These are phyloP conservation scores for Tanacetum coccineum DNA, from an alignment of 129 eudicot species.

Conservation along the genomic window DNA sequence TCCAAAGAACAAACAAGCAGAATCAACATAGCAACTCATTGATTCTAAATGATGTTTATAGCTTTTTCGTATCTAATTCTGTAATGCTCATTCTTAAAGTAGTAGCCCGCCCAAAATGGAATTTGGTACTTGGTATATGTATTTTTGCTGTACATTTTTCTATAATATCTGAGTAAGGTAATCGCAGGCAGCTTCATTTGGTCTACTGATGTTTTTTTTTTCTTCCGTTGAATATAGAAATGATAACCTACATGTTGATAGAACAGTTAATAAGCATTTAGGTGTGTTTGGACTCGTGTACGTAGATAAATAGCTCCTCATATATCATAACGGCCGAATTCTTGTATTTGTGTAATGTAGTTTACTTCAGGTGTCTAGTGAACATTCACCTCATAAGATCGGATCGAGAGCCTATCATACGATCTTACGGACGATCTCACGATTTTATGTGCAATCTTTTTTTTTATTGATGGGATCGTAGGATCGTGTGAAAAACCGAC, in stretches of 20 bases:
- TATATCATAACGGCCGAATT: too few relatives aligned
- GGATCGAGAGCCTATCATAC: too few relatives aligned
- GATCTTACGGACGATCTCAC: too few relatives aligned
- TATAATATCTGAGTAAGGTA: conserved; percentile 12
- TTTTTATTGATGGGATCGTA: too few relatives aligned
- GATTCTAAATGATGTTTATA: conserved; percentile 15
- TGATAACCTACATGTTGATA: too few relatives aligned
- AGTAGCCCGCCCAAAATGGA: neutral
- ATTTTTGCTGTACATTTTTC: conserved; percentile 19
- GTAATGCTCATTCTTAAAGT: neutral
- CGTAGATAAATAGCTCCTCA: too few relatives aligned
- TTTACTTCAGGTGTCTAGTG: too few relatives aligned
- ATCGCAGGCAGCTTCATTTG: neutral
- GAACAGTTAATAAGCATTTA: neutral
- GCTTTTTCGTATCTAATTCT: conserved; percentile 19
- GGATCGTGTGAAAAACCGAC: too few relatives aligned
- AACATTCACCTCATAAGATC: too few relatives aligned
- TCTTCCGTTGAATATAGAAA: neutral
- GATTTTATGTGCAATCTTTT: too few relatives aligned
- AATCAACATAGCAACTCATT: conserved; percentile 15
- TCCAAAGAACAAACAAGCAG: conserved; percentile 43
- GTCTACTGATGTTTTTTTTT: neutral
- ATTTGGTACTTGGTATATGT: conserved; percentile 23
- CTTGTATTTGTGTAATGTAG: too few relatives aligned
- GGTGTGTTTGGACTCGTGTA: neutral